A percentile compares a stretch with the other conserved stretches of the same genome.
Conservation (phyloP, 805 yeast species). For the Clavispora fructus region DNA sequence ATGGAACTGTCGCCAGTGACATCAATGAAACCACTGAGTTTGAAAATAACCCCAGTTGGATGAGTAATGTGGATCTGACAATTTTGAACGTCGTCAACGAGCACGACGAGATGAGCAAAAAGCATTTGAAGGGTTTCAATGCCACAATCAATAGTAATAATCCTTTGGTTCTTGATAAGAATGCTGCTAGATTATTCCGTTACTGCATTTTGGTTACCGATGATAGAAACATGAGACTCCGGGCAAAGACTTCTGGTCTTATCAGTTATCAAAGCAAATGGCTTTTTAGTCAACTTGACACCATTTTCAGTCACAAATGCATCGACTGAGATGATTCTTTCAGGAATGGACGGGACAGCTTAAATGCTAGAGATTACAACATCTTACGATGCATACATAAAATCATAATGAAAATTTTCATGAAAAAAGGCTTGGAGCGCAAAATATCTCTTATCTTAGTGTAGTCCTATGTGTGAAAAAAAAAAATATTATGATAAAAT, state of each 20-base stretch:
- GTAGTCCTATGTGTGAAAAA: neutral
- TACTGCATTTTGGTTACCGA: conserved; percentile 67
- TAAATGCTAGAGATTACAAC: neutral
- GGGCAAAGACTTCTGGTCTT: conserved; percentile 55
- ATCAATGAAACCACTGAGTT: conserved; percentile 70
- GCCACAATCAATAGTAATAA: conserved; percentile 7
- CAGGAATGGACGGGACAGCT: neutral
- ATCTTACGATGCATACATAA: neutral
- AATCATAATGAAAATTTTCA: neutral
- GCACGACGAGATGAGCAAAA: conserved; percentile 36
- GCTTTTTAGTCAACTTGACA: conserved; percentile 51
- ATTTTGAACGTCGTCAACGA: conserved; percentile 48
- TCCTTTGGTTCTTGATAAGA: conserved; percentile 23
- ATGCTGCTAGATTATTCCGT: conserved; percentile 40
- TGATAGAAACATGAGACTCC: conserved; percentile 65
- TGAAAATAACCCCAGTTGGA: conserved; percentile 69
- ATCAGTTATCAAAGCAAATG: conserved; percentile 55
- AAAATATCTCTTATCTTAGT: too few relatives aligned
- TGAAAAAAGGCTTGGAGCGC: too few relatives aligned
- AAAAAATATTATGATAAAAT: neutral
- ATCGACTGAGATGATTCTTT: conserved; percentile 26
- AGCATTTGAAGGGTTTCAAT: conserved; percentile 35
- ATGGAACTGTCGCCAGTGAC: conserved; percentile 63
- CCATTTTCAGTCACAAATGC: conserved; percentile 44
- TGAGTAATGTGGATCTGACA: conserved; percentile 66